Percentiles rank a stretch among this genome's conserved stretches.
phyloP scores from a whole-genome alignment of 2,329 filamentous ascomycete genomes.

The Verticillium zaregamsianum region DNA sequence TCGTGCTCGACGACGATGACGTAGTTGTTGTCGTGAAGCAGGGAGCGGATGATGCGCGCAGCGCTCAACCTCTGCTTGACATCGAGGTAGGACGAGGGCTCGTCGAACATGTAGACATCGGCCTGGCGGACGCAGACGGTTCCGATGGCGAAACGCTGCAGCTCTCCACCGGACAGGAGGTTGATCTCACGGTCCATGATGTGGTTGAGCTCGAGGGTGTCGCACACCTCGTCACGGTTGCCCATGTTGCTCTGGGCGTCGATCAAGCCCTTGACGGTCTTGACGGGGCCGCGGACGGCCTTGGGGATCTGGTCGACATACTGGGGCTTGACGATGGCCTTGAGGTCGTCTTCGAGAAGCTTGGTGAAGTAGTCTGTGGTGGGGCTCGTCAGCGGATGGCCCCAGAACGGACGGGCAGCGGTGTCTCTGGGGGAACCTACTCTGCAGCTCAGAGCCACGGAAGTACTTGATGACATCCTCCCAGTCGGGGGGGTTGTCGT shows the following conservation, averaged over 20 bases:
- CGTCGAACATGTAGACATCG: slow-evolving; percentile 99
- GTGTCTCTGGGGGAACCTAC: slow-evolving; percentile 45
- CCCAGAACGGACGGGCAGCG: background rate
- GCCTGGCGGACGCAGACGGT: slow-evolving; percentile 94
- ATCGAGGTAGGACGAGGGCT: slow-evolving; percentile 98
- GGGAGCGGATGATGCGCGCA: slow-evolving; percentile 84
- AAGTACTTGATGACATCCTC: slow-evolving; percentile 99
- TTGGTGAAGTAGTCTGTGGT: slow-evolving; percentile 89
- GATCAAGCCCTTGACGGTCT: slow-evolving; percentile 75
- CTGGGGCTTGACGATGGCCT: slow-evolving; percentile 97
- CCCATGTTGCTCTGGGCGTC: slow-evolving; percentile 70
- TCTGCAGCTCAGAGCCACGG: slow-evolving; percentile 94
- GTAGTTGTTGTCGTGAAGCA: slow-evolving; percentile 86
- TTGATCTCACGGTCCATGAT: slow-evolving; percentile 90
- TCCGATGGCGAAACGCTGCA: slow-evolving; percentile 96
- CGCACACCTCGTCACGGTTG: slow-evolving; percentile 77
- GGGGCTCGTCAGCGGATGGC: background rate
- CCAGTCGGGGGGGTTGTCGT: slow-evolving; percentile 97
- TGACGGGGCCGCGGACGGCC: slow-evolving; percentile 78
- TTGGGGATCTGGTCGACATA: slow-evolving; percentile 98
- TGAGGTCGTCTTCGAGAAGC: slow-evolving; percentile 91
- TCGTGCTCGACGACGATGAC: slow-evolving; percentile 99
- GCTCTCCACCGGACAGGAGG: slow-evolving; percentile 90
- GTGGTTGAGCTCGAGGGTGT: slow-evolving; percentile 81
- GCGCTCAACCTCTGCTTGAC: slow-evolving; percentile 97